phyloP scores from a whole-genome alignment of 2,329 filamentous ascomycete genomes.

The Trichoderma sp. region DNA sequence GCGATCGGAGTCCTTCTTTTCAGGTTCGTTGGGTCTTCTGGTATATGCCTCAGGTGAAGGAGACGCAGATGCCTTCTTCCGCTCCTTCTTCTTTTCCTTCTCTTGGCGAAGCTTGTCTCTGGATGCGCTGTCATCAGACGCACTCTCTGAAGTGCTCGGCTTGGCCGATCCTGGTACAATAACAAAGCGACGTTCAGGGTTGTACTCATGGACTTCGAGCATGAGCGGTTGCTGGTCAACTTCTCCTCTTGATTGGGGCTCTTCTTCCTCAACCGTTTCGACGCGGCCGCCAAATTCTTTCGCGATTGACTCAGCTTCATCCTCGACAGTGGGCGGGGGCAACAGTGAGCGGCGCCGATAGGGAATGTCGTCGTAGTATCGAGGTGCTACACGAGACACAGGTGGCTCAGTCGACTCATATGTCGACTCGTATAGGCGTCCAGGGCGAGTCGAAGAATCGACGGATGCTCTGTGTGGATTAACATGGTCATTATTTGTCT shows the following conservation, averaged over 20 bases:
- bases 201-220: constrained; percentile 57
- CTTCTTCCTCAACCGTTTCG: constrained; percentile 43
- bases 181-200: constrained; percentile 64
- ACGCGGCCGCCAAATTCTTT: constrained; percentile 52
- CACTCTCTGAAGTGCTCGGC: constrained; percentile 10
- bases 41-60: not conserved
- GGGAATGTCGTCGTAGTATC: constrained; percentile 14
- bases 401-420: constrained; percentile 19
- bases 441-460: constrained; percentile 2
- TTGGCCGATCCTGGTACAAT: constrained; percentile 43
- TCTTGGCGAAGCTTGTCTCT: constrained; percentile 25
- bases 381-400: not conserved
- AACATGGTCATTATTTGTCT: not conserved
- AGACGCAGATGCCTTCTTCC: not conserved
- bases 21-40: not conserved
- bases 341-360: constrained; percentile 42
- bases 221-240: constrained; percentile 68
- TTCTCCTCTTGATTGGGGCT: constrained; percentile 59
- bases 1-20: not conserved
- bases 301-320: constrained; percentile 61
- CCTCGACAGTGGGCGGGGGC: constrained; percentile 65
- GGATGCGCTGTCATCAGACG: constrained; percentile 27
- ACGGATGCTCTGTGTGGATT: constrained; percentile 24
- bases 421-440: constrained; percentile 11
- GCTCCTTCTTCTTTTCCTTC: constrained; percentile 2